phyloP scores from a whole-genome alignment of 1,139 yeast genomes.

The Yamadazyma friedrichii region DNA sequence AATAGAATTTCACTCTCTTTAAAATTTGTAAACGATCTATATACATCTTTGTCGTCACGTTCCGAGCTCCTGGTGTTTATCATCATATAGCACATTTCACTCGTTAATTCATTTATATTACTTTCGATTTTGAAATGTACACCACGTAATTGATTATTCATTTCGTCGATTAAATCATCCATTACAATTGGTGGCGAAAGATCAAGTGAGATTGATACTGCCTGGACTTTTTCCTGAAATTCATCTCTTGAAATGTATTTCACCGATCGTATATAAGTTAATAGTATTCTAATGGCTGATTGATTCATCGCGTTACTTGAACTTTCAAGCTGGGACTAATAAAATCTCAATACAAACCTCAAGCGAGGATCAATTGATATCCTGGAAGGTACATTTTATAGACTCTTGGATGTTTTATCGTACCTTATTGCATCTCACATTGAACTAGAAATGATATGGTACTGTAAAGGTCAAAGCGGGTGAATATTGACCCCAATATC shows the following conservation, averaged over 20 bases:
- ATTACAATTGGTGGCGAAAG: not conserved
- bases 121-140: conserved; percentile 48
- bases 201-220: conserved; percentile 9
- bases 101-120: conserved; percentile 35
- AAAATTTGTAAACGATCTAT: conserved; percentile 41
- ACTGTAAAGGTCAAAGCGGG: too few relatives aligned
- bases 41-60: conserved; percentile 31
- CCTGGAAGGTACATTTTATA: too few relatives aligned
- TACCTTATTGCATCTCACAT: too few relatives aligned
- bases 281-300: conserved; percentile 26
- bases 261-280: conserved; percentile 45
- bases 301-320: conserved; percentile 5
- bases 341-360: too few relatives aligned
- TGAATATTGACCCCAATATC: too few relatives aligned
- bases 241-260: conserved; percentile 19
- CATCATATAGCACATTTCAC: conserved; percentile 35
- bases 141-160: conserved; percentile 8
- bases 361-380: too few relatives aligned
- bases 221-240: conserved; percentile 15
- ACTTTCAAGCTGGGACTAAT: too few relatives aligned
- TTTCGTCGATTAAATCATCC: conserved; percentile 13
- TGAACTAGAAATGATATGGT: too few relatives aligned
- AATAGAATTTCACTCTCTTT: conserved; percentile 48
- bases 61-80: conserved; percentile 32
- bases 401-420: too few relatives aligned